These are phyloP conservation scores for Colletotrichum orchidophilum DNA, from an alignment of 2,329 filamentous ascomycete species.

Conservation along the genomic window DNA sequence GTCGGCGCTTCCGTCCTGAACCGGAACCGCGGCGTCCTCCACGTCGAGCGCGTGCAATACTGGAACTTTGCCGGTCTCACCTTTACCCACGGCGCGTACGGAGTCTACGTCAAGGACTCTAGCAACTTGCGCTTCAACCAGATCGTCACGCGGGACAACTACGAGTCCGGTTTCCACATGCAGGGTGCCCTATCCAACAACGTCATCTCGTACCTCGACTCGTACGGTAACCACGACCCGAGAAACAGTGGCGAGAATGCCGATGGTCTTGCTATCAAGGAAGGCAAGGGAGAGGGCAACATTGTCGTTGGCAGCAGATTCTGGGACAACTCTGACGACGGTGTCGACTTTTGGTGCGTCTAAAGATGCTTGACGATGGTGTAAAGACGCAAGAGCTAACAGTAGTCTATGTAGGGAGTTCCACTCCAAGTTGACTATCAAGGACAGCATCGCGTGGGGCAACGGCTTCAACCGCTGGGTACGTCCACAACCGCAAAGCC, in stretches of 20 bases:
- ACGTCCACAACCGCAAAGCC: background rate
- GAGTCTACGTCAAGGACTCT: slow-evolving; percentile 46
- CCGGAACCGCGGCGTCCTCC: slow-evolving; percentile 55
- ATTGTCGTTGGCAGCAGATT: slow-evolving; percentile 50
- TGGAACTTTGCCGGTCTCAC: slow-evolving; percentile 49
- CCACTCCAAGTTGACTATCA: slow-evolving; percentile 50
- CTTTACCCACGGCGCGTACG: slow-evolving; percentile 48
- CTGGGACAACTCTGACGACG: slow-evolving; percentile 58
- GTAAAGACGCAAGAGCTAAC: background rate
- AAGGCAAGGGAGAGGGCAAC: slow-evolving; percentile 54
- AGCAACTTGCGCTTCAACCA: slow-evolving; percentile 48
- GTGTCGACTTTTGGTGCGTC: slow-evolving; percentile 48
- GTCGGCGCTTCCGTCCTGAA: slow-evolving; percentile 50
- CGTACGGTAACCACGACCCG: slow-evolving; percentile 50
- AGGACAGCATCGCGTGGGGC: slow-evolving; percentile 55
- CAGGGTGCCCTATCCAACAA: slow-evolving; percentile 40
- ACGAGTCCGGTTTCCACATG: slow-evolving; percentile 49
- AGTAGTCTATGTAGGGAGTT: slow-evolving; percentile 38
- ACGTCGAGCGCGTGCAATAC: slow-evolving; percentile 48
- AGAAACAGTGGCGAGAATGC: slow-evolving; percentile 57
- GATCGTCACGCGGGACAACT: slow-evolving; percentile 47
- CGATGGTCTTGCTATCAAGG: slow-evolving; percentile 55
- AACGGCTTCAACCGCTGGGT: slow-evolving; percentile 56
- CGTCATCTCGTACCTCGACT: slow-evolving; percentile 48
- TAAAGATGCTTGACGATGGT: fast-evolving